A percentile compares a stretch with the other conserved stretches of the same genome.
Conservation (phyloP, 2,329 filamentous ascomycete genomes). For the Pezicula radicicola region DNA sequence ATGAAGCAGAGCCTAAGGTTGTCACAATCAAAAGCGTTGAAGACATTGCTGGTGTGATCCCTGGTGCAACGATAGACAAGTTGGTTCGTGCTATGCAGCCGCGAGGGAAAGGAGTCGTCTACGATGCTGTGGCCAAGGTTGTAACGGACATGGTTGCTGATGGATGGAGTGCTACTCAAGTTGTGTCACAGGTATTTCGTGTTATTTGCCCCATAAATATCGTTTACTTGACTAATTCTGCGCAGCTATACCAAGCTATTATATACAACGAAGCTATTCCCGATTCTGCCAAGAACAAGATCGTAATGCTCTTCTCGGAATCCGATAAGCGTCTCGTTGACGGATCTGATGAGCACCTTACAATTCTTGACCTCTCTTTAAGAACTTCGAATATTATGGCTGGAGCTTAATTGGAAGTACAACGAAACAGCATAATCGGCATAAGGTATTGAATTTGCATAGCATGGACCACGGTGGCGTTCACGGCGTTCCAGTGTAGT, state of each 20-base stretch:
- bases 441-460: slow-evolving; percentile 6
- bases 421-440: background rate
- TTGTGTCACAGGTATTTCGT: slow-evolving; percentile 68
- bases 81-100: slow-evolving; percentile 77
- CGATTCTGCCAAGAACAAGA: slow-evolving; percentile 85
- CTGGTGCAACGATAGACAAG: slow-evolving; percentile 65
- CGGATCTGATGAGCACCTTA: slow-evolving; percentile 91
- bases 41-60: slow-evolving; percentile 95
- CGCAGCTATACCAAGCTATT: slow-evolving; percentile 74
- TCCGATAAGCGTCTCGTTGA: slow-evolving; percentile 92
- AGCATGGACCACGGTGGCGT: slow-evolving; percentile 9
- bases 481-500: background rate
- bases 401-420: slow-evolving; percentile 11
- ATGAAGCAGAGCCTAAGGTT: slow-evolving; percentile 60
- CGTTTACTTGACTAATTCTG: slow-evolving; percentile 7
- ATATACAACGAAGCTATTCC: slow-evolving; percentile 81
- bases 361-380: slow-evolving; percentile 80
- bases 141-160: slow-evolving; percentile 92
- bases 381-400: slow-evolving; percentile 72
- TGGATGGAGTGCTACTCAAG: slow-evolving; percentile 92
- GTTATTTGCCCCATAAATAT: background rate
- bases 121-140: slow-evolving; percentile 71
- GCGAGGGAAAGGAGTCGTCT: slow-evolving; percentile 59
- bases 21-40: slow-evolving; percentile 81
- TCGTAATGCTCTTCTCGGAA: slow-evolving; percentile 87